Conservation (phyloP, 495 filamentous ascomycete genomes). For the Usnea hakonensis region DNA sequence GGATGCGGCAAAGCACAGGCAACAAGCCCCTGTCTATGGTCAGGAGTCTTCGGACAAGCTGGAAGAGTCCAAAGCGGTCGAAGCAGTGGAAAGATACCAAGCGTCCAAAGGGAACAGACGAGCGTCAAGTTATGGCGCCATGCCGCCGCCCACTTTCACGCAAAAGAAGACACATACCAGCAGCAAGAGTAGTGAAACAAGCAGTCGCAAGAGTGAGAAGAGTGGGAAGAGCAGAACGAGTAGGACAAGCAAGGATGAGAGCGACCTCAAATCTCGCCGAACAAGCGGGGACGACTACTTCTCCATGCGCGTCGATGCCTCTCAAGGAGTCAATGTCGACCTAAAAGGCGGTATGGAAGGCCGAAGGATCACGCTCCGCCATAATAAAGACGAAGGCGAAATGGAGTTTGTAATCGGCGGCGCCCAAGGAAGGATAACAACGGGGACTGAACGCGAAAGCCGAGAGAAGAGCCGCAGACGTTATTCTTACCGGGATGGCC, state of each 20-base stretch:
- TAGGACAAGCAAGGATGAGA: slow-evolving; percentile 18
- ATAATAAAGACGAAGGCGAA: slow-evolving; percentile 42
- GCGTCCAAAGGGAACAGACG: slow-evolving; percentile 2
- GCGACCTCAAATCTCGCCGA: slow-evolving; percentile 20
- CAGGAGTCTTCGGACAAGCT: slow-evolving; percentile 16
- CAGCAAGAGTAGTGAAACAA: slow-evolving; percentile 19
- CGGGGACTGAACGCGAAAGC: neutral
- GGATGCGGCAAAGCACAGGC: slow-evolving; percentile 10
- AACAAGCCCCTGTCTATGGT: slow-evolving; percentile 19
- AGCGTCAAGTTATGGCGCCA: neutral
- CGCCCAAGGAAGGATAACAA: neutral
- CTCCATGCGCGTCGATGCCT: slow-evolving; percentile 20
- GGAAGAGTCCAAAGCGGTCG: slow-evolving; percentile 20
- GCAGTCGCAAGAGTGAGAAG: slow-evolving; percentile 21
- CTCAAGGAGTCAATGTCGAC: slow-evolving; percentile 81
- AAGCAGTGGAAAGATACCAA: slow-evolving; percentile 17
- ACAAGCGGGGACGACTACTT: slow-evolving; percentile 19
- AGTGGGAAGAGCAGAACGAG: slow-evolving; percentile 12
- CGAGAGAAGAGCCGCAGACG: slow-evolving; percentile 19
- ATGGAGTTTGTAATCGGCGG: slow-evolving; percentile 22
- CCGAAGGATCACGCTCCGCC: slow-evolving; percentile 82
- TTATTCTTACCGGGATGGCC: slow-evolving; percentile 17
- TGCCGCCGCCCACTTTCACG: slow-evolving; percentile 7
- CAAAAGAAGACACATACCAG: slow-evolving; percentile 16
- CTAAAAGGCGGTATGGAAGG: slow-evolving; percentile 91